Conservation (phyloP, 371 early-diverging fungal species). For the Agmasoma carcini region DNA sequence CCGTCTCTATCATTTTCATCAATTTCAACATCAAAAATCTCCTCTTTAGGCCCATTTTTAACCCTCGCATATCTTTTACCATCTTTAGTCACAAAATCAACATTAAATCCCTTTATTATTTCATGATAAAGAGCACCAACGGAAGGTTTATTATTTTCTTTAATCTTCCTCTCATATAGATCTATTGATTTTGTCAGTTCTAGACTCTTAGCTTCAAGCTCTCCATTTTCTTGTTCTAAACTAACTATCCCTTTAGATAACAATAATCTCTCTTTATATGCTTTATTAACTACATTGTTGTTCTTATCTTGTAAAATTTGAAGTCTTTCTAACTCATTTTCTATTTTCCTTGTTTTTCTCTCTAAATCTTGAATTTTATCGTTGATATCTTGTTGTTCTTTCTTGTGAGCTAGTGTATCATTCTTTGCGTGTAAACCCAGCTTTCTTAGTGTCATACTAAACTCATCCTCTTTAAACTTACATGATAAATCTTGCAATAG, state of each 20-base stretch:
- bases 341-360: no score
- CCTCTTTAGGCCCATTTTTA: no score
- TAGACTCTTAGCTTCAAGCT: conserved; percentile 12
- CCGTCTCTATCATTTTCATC: no score
- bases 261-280: conserved; percentile 20
- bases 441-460: no score
- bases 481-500: no score
- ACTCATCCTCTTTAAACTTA: no score
- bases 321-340: no score
- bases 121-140: conserved; percentile 34
- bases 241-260: conserved; percentile 27
- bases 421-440: no score
- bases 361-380: no score
- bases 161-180: conserved; percentile 7
- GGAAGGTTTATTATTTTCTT: conserved; percentile 11
- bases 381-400: no score
- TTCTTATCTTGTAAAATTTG: conserved; percentile 21
- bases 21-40: no score
- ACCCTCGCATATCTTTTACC: conserved; percentile 1
- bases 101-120: conserved; percentile 38
- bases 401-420: no score
- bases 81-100: conserved; percentile 24
- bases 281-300: conserved; percentile 9
- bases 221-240: conserved; percentile 27
- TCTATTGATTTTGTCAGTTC: conserved; percentile 2